Evolutionary conservation across 2,329 filamentous ascomycete species (phyloP).

Genomic region (Aspergillus ochraceus): DNA sequence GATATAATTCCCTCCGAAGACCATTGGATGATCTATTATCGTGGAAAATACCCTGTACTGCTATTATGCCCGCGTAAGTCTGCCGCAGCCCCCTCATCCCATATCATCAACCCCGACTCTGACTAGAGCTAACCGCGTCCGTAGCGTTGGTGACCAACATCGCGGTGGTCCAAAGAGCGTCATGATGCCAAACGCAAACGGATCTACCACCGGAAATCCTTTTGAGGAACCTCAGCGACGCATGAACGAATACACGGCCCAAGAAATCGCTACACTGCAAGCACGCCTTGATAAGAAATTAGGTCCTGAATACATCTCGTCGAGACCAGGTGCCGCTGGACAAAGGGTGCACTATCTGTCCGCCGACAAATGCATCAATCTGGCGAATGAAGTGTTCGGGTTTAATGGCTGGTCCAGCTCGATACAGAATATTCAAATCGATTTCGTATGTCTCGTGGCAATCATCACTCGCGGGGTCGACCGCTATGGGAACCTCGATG

Average conservation of each 20-base stretch:
- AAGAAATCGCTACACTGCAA: conserved; percentile 85
- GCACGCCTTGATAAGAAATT: conserved; percentile 87
- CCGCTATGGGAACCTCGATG: background rate
- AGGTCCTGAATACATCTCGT: conserved; percentile 92
- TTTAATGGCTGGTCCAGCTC: conserved; percentile 97
- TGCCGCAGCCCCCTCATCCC: background rate
- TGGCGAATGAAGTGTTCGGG: conserved; percentile 92
- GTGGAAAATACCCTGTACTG: background rate
- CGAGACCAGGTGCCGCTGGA: conserved; percentile 77
- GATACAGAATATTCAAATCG: conserved; percentile 92
- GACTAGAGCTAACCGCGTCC: conserved; percentile 23
- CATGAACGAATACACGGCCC: conserved; percentile 80
- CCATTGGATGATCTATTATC: background rate
- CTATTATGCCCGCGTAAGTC: conserved; percentile 50
- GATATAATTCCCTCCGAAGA: background rate
- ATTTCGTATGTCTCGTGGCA: conserved; percentile 65
- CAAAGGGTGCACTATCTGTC: conserved; percentile 89
- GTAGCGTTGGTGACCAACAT: conserved; percentile 70
- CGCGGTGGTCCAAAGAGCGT: conserved; percentile 45
- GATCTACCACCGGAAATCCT: conserved; percentile 61
- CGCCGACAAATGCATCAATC: conserved; percentile 94
- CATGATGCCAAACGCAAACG: conserved; percentile 38
- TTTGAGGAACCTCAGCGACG: conserved; percentile 72
- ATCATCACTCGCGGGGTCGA: background rate
- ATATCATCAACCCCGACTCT: conserved; percentile 1